Base-by-base conservation (phyloP, 768 basidiomycete genomes). In the Rhizopogon roseolus region DNA sequence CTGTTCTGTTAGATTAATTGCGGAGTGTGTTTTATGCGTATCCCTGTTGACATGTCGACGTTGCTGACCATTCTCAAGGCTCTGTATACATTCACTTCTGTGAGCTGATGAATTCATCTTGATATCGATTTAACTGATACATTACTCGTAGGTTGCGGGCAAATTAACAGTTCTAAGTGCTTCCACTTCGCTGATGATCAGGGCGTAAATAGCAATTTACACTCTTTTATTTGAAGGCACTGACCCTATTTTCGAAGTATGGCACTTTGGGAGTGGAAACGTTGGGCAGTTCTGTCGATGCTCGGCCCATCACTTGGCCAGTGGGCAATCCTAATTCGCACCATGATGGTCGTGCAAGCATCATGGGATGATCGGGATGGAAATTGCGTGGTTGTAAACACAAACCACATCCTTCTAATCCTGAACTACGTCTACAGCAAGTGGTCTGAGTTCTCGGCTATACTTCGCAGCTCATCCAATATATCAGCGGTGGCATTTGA, bases 361-460 rank as follows among this genome's bases (percentile, higher is more conserved):
- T 61, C 69, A 36, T 85, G 84, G 81, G 75, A 78, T 29, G 60
- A 71, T 10, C 28, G 46, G n/a, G 54, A 53, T 2, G 53, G 64
- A 19, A 57, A 70, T 1, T 89, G 88, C 56, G 65, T 76, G 38
- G 80, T 89, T 42, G 70, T 66, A 28, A 72, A 73, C 19, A 81
- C 81, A 19, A 76, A 80, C 54, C 78, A 85, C 16, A 67, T 78
- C 9, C 69, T 84, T 53, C 74, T 89, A 50, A 85, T 82, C 54
- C 68, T 79, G 48, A 83, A 80, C 14, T 88, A 86, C 68, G 85
- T 88, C 66, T 85, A 79, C 64, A 90, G 87, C 86, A 61, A 49
- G 82, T 75, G 17, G 27, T 14, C n/a, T 48, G 29, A 34, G 45
- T 48, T 27, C 9, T 22, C 41, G 17, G 49, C 41, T 38, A 9